A percentile compares a stretch with the other conserved stretches of the same genome.
These are phyloP conservation scores for Dictyophora rubrovolvata DNA, from an alignment of 768 basidiomycete species.

Conservation along the genomic window DNA sequence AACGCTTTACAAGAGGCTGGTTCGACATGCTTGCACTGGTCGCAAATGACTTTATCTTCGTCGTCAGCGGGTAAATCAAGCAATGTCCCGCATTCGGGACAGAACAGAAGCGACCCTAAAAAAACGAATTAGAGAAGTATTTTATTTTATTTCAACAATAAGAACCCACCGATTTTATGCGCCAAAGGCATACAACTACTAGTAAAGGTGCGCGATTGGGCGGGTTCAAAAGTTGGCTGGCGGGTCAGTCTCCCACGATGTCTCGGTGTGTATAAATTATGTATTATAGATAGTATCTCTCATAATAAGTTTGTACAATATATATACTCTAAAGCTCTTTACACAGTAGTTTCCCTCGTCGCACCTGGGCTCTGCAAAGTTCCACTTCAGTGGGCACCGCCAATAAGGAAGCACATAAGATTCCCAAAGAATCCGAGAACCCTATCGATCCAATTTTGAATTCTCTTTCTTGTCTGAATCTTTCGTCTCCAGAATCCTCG, in stretches of 20 bases:
- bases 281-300: too few species aligned
- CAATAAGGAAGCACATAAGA: conserved; percentile 49
- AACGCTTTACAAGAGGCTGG: conserved; percentile 68
- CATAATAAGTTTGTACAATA: background rate
- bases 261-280: too few species aligned
- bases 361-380: conserved; percentile 65
- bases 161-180: background rate
- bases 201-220: background rate
- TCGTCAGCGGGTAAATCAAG: conserved; percentile 72
- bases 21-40: conserved; percentile 81
- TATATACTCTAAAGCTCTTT: conserved; percentile 36
- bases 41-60: conserved; percentile 68
- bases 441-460: conserved; percentile 89
- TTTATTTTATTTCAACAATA: background rate
- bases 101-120: conserved; percentile 86
- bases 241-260: too few species aligned
- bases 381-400: conserved; percentile 67
- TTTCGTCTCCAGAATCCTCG: conserved; percentile 37
- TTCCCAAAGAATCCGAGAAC: conserved; percentile 73
- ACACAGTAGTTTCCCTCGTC: conserved; percentile 63
- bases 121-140: background rate
- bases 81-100: conserved; percentile 85
- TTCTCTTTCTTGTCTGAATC: conserved; percentile 66
- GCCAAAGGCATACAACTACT: background rate
- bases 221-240: background rate